These are phyloP conservation scores for Nymphaea colorata DNA, from an alignment of 164 flowering plant genomes.

Conservation along the genomic window DNA sequence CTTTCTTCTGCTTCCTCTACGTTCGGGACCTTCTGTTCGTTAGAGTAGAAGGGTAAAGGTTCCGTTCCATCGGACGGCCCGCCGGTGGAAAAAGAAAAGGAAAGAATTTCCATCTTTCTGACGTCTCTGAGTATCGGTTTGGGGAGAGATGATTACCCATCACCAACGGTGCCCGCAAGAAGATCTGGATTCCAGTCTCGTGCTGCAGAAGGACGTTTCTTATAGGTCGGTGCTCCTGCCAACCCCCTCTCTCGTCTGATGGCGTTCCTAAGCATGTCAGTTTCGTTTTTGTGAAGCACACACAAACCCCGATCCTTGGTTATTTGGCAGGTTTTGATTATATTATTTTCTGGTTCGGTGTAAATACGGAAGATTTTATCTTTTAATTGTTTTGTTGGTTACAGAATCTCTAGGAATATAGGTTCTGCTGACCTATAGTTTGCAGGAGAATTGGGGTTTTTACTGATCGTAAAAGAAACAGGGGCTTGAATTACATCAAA, in stretches of 20 bases:
- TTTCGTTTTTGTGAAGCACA: too few species aligned
- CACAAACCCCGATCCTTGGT: too few species aligned
- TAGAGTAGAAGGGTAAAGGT: too few species aligned
- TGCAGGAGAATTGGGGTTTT: background rate
- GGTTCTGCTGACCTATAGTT: background rate
- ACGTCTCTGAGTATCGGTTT: background rate
- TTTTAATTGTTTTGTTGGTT: background rate
- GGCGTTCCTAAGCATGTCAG: too few species aligned
- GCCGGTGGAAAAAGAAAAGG: background rate
- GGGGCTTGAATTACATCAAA: background rate
- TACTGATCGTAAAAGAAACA: background rate
- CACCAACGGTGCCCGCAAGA: background rate
- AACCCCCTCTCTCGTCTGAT: background rate
- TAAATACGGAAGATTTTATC: background rate
- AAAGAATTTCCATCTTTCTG: background rate
- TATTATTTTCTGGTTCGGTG: background rate
- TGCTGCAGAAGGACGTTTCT: background rate
- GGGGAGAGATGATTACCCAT: background rate
- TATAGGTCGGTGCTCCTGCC: background rate
- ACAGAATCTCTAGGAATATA: background rate
- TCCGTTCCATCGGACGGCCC: too few species aligned
- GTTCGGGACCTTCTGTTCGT: too few species aligned
- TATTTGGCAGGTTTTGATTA: background rate
- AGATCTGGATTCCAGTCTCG: background rate
- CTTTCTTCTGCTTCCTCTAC: too few species aligned